Conservation (phyloP, 169 alveolate genomes). For the Plasmodium chabaudi region DNA sequence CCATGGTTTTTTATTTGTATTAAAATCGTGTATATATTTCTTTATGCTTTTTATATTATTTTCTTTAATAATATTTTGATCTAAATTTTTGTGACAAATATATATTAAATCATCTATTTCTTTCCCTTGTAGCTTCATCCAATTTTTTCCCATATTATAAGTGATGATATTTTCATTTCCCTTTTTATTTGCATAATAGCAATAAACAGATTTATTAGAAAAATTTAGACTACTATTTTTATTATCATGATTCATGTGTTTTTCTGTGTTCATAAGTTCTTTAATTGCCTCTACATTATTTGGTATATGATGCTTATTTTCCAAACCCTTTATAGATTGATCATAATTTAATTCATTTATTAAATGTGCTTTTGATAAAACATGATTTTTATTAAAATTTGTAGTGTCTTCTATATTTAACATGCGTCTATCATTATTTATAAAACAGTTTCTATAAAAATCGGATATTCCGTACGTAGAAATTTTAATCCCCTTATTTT, state of each 20-base stretch:
- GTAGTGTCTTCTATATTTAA: too few relatives aligned
- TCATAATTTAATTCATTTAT: too few relatives aligned
- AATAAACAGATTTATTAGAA: conserved; percentile 4
- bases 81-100: conserved; percentile 23
- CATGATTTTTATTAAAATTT: too few relatives aligned
- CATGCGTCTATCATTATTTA: too few relatives aligned
- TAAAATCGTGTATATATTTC: background rate
- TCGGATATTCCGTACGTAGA: background rate
- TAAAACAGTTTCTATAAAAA: background rate
- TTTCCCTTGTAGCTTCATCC: conserved; percentile 60
- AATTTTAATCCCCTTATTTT: background rate
- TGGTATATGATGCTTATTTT: background rate
- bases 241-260: background rate
- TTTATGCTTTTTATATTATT: background rate
- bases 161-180: conserved; percentile 28
- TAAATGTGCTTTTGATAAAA: too few relatives aligned
- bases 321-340: too few relatives aligned
- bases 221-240: background rate
- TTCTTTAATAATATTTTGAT: conserved; percentile 25
- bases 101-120: conserved; percentile 48
- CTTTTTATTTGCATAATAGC: conserved; percentile 24
- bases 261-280: background rate
- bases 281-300: background rate
- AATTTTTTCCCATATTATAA: conserved; percentile 45
- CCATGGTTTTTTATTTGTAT: background rate